Base-by-base conservation (phyloP, 2,329 filamentous ascomycete species). In the Cordyceps tenuipes region DNA sequence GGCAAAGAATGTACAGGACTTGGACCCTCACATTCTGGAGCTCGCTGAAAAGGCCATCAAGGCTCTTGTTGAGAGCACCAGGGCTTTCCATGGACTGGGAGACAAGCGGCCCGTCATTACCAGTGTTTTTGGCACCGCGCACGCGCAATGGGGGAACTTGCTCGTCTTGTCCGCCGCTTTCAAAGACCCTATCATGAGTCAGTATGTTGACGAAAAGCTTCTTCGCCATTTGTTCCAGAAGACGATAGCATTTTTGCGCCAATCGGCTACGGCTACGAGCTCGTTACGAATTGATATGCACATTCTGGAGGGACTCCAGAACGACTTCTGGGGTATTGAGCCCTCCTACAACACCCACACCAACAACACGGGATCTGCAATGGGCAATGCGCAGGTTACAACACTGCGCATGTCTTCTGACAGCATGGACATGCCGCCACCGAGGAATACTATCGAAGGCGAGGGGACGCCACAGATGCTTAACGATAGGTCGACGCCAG, bases 131-230 rank as follows among this genome's bases (percentile, higher is more conserved):
- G 92, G 93, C 57, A 97, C 93, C 19, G 89, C 91, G 63, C 93
- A 97, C 79, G 92, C 93, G 6, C 94, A 99, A 90, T 99, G 95
- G 78, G 93, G 94, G 61, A 97, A 97, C 70, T 84, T 97, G 68
- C 79, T 97, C 53, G 90, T 95, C n/a, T 82, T 99, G 3, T 85
- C 90, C 29, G 91, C 93, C 1, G 89, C 88, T 3, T 92, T 85
- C 72, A 82, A 81, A 63, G 89, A 93, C 51, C 80, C 78, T 5
- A 74, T 80, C 29, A 80, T 95, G 1, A 74, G 75, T 5, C 70
- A 76, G 5, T 81, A 84, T 34, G 79, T 96, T 21, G 72, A 83
- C 3, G 73, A 76, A 52, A 71, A 79, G 0, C 73, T 77, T 3
- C 75, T 96, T 8, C 75, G 80, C 49, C 69, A 72, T 1, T 80